These are phyloP conservation scores for Spergularia azorica DNA, from an alignment of 179 eudicot species.

Conservation along the genomic window DNA sequence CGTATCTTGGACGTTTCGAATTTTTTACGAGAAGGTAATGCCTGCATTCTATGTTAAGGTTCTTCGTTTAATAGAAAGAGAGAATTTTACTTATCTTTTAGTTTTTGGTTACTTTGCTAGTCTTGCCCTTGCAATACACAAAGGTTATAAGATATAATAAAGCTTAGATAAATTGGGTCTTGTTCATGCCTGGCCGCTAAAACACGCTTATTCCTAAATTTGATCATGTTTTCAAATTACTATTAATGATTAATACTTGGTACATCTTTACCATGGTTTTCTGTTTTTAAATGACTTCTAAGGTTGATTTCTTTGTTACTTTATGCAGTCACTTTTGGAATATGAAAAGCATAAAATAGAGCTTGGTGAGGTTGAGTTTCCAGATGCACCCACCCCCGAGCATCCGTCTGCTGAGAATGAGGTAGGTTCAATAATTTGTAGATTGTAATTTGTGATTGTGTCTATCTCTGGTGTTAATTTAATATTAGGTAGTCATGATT, in stretches of 20 bases:
- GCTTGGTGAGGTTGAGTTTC: slow-evolving; percentile 61
- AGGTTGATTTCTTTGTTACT: slow-evolving; percentile 12
- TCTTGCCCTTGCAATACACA: not conserved
- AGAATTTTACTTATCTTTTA: not conserved
- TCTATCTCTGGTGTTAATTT: not conserved
- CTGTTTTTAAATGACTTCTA: not conserved
- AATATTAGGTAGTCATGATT: not conserved
- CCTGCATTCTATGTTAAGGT: not conserved
- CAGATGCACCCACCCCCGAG: slow-evolving; percentile 46
- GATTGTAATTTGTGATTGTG: not conserved
- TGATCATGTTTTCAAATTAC: not conserved
- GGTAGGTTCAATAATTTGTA: slow-evolving; percentile 29
- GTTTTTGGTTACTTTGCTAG: not conserved
- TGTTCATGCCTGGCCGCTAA: not conserved
- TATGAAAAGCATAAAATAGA: slow-evolving; percentile 61
- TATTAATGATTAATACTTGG: not conserved
- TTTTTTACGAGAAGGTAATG: slow-evolving; percentile 93
- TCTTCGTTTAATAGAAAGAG: slow-evolving; percentile 1
- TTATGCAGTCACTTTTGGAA: slow-evolving; percentile 65
- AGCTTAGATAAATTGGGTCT: not conserved
- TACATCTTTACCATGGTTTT: not conserved
- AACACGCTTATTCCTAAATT: not conserved
- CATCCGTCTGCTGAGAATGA: slow-evolving; percentile 49
- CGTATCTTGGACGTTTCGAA: slow-evolving; percentile 93
- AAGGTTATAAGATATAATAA: not conserved